phyloP scores from a whole-genome alignment of 257 asterid genomes.

The Solanum neorickii region DNA sequence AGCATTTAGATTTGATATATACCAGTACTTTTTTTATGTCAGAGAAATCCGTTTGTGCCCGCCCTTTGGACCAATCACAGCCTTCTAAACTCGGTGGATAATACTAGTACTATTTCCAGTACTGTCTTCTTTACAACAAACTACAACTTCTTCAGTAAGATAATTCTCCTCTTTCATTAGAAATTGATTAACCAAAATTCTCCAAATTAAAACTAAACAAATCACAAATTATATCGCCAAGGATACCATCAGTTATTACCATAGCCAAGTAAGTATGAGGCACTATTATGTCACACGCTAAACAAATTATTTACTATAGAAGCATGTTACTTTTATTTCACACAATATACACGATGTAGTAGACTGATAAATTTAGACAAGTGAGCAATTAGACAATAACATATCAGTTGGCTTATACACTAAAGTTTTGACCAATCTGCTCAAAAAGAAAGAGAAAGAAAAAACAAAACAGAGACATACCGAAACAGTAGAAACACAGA shows the following conservation, averaged over 20 bases:
- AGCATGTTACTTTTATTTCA: neutral
- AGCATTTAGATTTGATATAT: neutral
- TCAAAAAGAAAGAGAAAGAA: neutral
- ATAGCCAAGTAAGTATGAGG: neutral
- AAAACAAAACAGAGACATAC: neutral
- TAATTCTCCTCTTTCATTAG: neutral
- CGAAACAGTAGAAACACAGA: neutral
- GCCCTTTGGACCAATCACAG: too few species aligned
- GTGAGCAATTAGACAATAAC: neutral
- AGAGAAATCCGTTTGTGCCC: too few species aligned
- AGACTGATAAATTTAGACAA: neutral
- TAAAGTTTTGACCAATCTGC: neutral
- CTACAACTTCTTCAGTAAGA: neutral
- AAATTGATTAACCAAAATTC: neutral
- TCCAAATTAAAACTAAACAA: neutral
- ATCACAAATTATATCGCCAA: neutral
- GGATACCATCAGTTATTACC: neutral
- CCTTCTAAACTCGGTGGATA: too few species aligned
- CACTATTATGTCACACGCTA: neutral
- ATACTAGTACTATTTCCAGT: neutral
- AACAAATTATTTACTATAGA: neutral
- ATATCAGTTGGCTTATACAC: neutral
- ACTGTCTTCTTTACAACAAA: neutral
- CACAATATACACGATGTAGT: neutral
- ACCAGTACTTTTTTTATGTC: neutral